Conservation (phyloP, 441 rosid species). For the Macaranga tanarius region DNA sequence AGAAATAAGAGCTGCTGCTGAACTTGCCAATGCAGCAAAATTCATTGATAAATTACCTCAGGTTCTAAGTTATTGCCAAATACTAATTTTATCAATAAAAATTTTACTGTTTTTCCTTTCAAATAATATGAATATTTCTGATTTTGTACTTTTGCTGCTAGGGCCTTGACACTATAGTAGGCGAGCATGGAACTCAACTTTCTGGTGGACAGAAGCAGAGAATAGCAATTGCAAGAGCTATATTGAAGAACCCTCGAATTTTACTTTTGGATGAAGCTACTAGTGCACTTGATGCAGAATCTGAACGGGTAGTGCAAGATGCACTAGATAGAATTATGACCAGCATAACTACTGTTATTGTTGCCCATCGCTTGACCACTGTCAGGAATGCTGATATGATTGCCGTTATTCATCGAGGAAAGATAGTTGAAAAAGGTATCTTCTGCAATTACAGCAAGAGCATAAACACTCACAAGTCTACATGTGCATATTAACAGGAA, state of each 20-base stretch:
- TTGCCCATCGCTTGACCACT: constrained; percentile 80
- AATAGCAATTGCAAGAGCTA: constrained; percentile 83
- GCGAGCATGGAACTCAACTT: constrained; percentile 82
- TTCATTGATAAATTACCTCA: constrained; percentile 80
- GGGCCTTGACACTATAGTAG: constrained; percentile 83
- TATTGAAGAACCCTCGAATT: constrained; percentile 66
- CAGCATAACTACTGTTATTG: constrained; percentile 63
- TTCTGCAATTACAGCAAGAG: background rate
- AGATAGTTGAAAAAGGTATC: constrained; percentile 67
- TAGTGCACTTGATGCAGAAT: constrained; percentile 77
- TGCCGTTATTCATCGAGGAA: constrained; percentile 73
- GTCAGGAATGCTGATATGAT: constrained; percentile 60
- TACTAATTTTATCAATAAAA: background rate
- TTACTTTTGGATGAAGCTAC: constrained; percentile 83
- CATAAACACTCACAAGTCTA: too few species aligned
- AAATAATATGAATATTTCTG: background rate
- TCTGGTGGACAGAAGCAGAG: constrained; percentile 92
- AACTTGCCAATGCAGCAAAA: constrained; percentile 75
- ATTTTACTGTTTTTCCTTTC: background rate
- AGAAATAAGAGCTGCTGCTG: constrained; percentile 67
- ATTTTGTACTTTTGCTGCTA: constrained; percentile 9
- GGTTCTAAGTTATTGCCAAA: constrained; percentile 31
- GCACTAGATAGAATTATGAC: constrained; percentile 74
- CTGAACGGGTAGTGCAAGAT: constrained; percentile 74
- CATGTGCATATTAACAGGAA: too few species aligned